Evolutionary conservation across 2,329 filamentous ascomycete species (phyloP), one percentile per base, ranked within the genome.

Genomic region (Diplocarpon rosae): DNA sequence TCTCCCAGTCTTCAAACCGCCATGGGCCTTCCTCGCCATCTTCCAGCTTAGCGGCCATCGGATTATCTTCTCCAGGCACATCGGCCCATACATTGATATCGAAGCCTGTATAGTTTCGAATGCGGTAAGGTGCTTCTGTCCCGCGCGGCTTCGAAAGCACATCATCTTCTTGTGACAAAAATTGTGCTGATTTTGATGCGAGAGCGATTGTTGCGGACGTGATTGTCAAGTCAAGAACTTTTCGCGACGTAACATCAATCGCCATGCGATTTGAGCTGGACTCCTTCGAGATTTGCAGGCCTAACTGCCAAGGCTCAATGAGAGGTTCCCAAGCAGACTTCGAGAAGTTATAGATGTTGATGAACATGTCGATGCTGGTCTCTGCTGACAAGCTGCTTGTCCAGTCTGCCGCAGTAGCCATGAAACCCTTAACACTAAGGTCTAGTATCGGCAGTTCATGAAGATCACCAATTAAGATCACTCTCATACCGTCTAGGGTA

Each of bases 291-390:
- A 96, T 78, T 51, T 93, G 86, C 54, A 98, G 79, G 2, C 88
- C 88, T n/a, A 96, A 72, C 53, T 90, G 80, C 92, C 92, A 98
- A 7, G 93, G 93, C 62, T 98, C 92, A 20, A 98, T 78, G 29
- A 98, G 67, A 2, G 92, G 92, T 63, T 98, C 92, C 92, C 92
- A 98, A 3, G 88, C 87, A 0, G 92, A 98, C 63, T 98, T 98
- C 12, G 92, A 92, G 66, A 98, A 98, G 65, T 98, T 98, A 71
- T 95, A 98, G 20, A 98, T 83, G 58, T 96, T 98, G 56, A 93
- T 77, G 63, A 95, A 95, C 52, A 90, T 87, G 51, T 95, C 87
- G 38, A 98, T 80, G n/a, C 78, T 83, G 0, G 87, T 85, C 59
- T 95, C 87, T 0, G 86, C 90, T 57, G 81, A 88, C 63, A 98